Percentiles rank a stretch among this genome's conserved stretches.
Evolutionary conservation across 306 rosid genomes (phyloP).

Genomic region (Lupinus albus): DNA sequence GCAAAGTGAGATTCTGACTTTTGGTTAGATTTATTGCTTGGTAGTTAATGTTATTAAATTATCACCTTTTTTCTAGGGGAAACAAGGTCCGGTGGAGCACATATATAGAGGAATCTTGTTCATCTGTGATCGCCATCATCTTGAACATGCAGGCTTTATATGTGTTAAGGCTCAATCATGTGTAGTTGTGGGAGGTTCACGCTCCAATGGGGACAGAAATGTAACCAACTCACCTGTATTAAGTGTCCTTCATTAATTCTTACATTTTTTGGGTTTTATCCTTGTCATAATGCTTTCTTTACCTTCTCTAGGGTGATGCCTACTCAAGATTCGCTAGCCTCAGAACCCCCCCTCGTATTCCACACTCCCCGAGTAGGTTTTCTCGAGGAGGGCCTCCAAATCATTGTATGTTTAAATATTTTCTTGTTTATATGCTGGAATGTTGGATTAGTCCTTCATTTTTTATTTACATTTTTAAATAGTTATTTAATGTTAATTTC

Average conservation of each 20-base stretch:
- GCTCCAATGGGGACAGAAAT: slow-evolving; percentile 81
- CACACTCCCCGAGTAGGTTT: slow-evolving; percentile 79
- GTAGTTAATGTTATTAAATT: slow-evolving; percentile 15
- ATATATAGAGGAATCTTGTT: slow-evolving; percentile 86
- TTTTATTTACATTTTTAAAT: not conserved
- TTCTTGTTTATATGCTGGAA: slow-evolving; percentile 2
- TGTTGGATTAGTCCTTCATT: not conserved
- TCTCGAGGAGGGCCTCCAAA: slow-evolving; percentile 76
- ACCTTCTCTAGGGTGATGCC: slow-evolving; percentile 69
- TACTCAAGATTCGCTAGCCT: slow-evolving; percentile 63
- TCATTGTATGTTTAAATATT: slow-evolving; percentile 56
- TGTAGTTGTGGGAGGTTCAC: slow-evolving; percentile 93
- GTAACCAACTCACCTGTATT: slow-evolving; percentile 45
- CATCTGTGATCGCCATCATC: slow-evolving; percentile 90
- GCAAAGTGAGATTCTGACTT: slow-evolving; percentile 64
- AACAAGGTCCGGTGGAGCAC: slow-evolving; percentile 98
- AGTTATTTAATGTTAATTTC: slow-evolving; percentile 19
- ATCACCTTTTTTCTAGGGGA: slow-evolving; percentile 62
- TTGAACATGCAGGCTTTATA: slow-evolving; percentile 97
- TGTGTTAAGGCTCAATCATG: slow-evolving; percentile 92
- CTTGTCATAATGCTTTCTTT: slow-evolving; percentile 12
- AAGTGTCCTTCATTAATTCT: not conserved
- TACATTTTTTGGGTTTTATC: slow-evolving; percentile 23
- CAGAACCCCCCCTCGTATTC: slow-evolving; percentile 73
- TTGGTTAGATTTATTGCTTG: slow-evolving; percentile 30